A percentile compares a stretch with the other conserved stretches of the same genome.
Evolutionary conservation across 331 rosid species (phyloP).

Genomic region (Malus hybrid): DNA sequence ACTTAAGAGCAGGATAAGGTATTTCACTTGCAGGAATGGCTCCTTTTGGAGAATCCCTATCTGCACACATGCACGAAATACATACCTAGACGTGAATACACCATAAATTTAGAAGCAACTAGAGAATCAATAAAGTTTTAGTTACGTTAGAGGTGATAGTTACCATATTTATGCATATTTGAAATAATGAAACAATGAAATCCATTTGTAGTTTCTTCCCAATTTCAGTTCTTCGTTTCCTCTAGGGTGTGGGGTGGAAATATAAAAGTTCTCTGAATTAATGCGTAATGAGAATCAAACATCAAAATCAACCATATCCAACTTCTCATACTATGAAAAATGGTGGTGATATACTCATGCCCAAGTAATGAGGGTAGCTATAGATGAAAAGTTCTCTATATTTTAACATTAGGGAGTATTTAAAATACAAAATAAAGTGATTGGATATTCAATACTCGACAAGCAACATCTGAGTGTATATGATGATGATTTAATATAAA

Average conservation of each 20-base stretch:
- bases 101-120: neutral
- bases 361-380: neutral
- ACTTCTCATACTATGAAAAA: neutral
- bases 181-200: neutral
- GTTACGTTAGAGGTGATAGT: neutral
- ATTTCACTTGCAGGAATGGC: constrained; percentile 21
- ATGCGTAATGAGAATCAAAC: neutral
- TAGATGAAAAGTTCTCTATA: neutral
- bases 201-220: neutral
- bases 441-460: neutral
- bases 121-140: neutral
- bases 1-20: constrained; percentile 7
- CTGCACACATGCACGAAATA: constrained; percentile 28
- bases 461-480: neutral
- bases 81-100: neutral
- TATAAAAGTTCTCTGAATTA: neutral
- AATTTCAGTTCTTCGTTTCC: neutral
- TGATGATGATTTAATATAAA: neutral
- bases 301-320: neutral
- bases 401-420: neutral
- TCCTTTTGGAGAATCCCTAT: constrained; percentile 26
- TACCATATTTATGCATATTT: neutral
- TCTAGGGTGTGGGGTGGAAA: neutral
- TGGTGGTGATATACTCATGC: neutral
- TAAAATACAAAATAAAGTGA: neutral